These are phyloP conservation scores for Erythrobasidium yunnanense DNA, from an alignment of 768 basidiomycete species.

Conservation along the genomic window DNA sequence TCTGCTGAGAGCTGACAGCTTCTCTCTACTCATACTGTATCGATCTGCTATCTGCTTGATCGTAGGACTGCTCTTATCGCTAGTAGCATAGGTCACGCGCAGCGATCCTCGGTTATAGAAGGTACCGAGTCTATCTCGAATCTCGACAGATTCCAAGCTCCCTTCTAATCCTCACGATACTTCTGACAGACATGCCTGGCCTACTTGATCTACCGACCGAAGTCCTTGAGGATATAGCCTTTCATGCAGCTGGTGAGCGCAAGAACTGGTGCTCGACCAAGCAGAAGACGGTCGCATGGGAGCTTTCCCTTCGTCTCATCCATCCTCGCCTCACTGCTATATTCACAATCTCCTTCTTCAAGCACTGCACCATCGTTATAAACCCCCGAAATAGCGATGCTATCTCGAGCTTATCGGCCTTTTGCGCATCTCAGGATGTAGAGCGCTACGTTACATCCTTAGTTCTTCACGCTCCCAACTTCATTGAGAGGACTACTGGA, in stretches of 20 bases:
- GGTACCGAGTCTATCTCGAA: neutral
- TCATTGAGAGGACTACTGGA: constrained; percentile 10
- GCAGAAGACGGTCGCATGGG: neutral
- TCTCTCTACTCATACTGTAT: no score
- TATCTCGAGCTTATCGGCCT: neutral
- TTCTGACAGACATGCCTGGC: constrained; percentile 1
- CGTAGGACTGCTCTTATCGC: no score
- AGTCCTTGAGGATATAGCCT: constrained; percentile 4
- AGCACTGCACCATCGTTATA: neutral
- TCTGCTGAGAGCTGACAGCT: no score
- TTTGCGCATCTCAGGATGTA: neutral
- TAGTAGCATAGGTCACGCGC: no score
- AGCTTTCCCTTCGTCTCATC: constrained; percentile 12
- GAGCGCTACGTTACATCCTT: constrained; percentile 11
- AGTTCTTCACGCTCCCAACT: constrained; percentile 3
- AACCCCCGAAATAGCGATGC: constrained; percentile 4
- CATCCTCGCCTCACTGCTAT: constrained; percentile 1
- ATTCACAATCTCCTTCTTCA: constrained; percentile 2
- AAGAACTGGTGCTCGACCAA: neutral
- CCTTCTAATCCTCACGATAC: neutral
- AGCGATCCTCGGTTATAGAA: no score
- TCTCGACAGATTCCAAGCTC: neutral
- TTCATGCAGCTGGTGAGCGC: neutral
- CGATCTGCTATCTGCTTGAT: no score
- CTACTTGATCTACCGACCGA: constrained; percentile 19